Conservation (phyloP, 2,329 filamentous ascomycete genomes). For the Orbilia javanica region DNA sequence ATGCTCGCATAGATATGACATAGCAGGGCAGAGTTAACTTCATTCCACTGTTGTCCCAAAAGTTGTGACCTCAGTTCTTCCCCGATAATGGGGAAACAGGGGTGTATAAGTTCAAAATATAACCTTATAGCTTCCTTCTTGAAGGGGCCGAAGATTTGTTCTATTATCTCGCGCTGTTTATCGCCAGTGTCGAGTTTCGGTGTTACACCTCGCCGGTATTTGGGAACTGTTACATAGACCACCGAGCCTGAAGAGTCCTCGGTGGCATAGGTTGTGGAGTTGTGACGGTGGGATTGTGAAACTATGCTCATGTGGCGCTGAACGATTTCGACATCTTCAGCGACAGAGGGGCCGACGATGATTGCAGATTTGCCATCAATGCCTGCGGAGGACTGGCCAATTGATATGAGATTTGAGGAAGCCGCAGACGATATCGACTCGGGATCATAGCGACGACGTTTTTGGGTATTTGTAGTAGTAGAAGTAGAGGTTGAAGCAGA, state of each 20-base stretch:
- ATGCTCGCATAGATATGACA: constrained; percentile 73
- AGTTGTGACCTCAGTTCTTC: constrained; percentile 64
- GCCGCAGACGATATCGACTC: neutral
- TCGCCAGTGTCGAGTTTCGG: constrained; percentile 65
- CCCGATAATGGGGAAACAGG: constrained; percentile 74
- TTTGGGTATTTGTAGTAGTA: constrained; percentile 22
- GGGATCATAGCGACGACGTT: constrained; percentile 48
- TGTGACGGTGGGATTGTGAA: constrained; percentile 35
- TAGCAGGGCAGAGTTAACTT: constrained; percentile 68
- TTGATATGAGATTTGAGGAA: constrained; percentile 4
- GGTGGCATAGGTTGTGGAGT: constrained; percentile 39
- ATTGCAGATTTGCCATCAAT: constrained; percentile 66
- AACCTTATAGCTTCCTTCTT: constrained; percentile 68
- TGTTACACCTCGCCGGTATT: constrained; percentile 64
- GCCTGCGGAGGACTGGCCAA: constrained; percentile 58
- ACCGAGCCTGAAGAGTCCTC: constrained; percentile 67
- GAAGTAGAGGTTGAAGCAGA: neutral
- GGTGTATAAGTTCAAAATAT: constrained; percentile 71
- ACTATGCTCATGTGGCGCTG: constrained; percentile 54
- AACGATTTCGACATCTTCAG: constrained; percentile 72
- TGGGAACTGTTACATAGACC: constrained; percentile 62
- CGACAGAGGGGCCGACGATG: constrained; percentile 73
- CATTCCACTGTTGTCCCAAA: constrained; percentile 28
- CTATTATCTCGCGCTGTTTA: constrained; percentile 71
- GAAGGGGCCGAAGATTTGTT: constrained; percentile 72